Conservation (phyloP, 148 eudicot genomes). For the Hydrangea macrophylla region DNA sequence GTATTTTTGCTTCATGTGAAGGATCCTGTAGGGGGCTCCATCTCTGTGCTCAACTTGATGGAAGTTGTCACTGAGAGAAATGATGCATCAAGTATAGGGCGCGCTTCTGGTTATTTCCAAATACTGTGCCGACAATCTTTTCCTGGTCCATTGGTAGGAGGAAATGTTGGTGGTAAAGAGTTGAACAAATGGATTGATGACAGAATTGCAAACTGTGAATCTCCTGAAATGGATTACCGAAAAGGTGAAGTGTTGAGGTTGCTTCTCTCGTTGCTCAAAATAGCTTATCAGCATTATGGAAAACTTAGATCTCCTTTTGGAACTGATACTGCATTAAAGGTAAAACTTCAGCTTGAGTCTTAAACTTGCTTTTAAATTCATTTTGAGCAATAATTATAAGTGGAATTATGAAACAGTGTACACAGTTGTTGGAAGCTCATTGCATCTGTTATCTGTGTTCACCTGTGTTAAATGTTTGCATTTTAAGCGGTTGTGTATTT, state of each 20-base stretch:
- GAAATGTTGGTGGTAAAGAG: constrained; percentile 69
- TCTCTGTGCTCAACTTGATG: constrained; percentile 58
- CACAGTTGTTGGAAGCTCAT: neutral
- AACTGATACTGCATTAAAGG: constrained; percentile 61
- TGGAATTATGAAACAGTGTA: neutral
- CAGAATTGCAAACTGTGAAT: constrained; percentile 37
- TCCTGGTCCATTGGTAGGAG: constrained; percentile 76
- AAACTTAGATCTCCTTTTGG: constrained; percentile 90
- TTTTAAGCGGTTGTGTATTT: neutral
- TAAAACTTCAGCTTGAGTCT: constrained; percentile 14
- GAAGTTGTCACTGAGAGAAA: constrained; percentile 44
- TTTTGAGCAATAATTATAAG: neutral
- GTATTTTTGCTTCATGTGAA: constrained; percentile 37
- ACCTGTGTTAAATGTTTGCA: neutral
- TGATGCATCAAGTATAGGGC: constrained; percentile 35
- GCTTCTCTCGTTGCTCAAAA: constrained; percentile 86
- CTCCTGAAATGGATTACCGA: constrained; percentile 33
- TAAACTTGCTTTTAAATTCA: neutral
- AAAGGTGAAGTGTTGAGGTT: constrained; percentile 55
- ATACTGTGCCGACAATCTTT: constrained; percentile 52
- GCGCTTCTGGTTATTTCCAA: constrained; percentile 43
- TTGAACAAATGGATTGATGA: constrained; percentile 87
- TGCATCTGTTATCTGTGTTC: neutral
- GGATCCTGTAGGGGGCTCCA: constrained; percentile 56
- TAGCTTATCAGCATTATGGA: constrained; percentile 90